A percentile compares a stretch with the other conserved stretches of the same genome.
Conservation (phyloP, 1,139 yeast species). For the Blastobotrys raffinosifermentans region DNA sequence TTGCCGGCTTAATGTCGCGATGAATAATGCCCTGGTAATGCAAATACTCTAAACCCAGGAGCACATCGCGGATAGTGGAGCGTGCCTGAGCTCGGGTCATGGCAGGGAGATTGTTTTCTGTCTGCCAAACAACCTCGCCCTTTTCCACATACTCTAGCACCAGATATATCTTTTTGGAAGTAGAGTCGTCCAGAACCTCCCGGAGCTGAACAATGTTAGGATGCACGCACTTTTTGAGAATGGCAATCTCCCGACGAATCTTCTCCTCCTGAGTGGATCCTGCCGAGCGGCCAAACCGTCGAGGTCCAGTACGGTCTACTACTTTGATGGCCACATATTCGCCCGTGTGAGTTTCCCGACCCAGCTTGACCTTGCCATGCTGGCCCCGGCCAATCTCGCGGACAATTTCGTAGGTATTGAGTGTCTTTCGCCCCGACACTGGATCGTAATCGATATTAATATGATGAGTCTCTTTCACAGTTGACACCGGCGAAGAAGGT, state of each 20-base stretch:
- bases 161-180: conserved; percentile 78
- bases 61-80: conserved; percentile 61
- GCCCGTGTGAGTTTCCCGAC: conserved; percentile 62
- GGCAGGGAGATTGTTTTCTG: conserved; percentile 37
- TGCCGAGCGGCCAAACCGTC: conserved; percentile 45
- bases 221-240: conserved; percentile 89
- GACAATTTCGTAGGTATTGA: conserved; percentile 86
- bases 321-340: conserved; percentile 89
- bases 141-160: conserved; percentile 87
- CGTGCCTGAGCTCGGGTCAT: conserved; percentile 24
- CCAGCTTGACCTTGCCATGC: conserved; percentile 95
- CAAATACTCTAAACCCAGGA: conserved; percentile 84
- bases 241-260: conserved; percentile 86
- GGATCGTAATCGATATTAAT: conserved; percentile 89
- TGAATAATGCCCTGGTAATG: conserved; percentile 94
- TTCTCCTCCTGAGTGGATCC: conserved; percentile 59
- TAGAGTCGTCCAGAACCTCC: conserved; percentile 86
- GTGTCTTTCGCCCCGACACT: conserved; percentile 68
- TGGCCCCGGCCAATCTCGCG: conserved; percentile 91
- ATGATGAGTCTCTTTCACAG: conserved; percentile 77
- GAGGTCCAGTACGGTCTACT: conserved; percentile 70
- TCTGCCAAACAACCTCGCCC: conserved; percentile 86
- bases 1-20: conserved; percentile 96
- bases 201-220: conserved; percentile 81
- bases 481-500: conserved; percentile 11